Conservation (phyloP, 129 eudicot species). For the Apium graveolens region DNA sequence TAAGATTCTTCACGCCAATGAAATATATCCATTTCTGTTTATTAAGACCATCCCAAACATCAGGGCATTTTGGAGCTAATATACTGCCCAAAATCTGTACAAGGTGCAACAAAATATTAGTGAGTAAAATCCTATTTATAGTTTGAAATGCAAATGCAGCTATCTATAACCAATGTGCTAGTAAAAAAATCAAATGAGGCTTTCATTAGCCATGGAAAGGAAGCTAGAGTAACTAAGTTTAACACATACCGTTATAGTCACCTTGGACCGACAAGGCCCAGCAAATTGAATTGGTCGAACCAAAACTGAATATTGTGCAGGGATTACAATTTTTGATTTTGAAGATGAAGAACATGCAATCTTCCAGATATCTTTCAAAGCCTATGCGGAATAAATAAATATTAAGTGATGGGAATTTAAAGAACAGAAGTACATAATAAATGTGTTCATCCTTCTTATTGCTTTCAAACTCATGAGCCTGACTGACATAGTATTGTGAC, state of each 20-base stretch:
- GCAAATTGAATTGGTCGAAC: constrained; percentile 54
- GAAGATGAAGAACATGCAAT: constrained; percentile 55
- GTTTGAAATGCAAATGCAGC: not conserved
- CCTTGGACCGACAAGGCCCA: constrained; percentile 60
- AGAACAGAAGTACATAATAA: not conserved
- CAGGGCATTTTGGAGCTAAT: constrained; percentile 73
- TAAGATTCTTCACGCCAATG: constrained; percentile 50
- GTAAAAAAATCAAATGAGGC: not conserved
- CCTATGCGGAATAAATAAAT: constrained; percentile 25
- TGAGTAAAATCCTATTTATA: not conserved
- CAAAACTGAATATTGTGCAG: constrained; percentile 30
- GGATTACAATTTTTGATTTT: constrained; percentile 46
- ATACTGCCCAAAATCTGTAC: constrained; percentile 58
- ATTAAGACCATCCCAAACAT: constrained; percentile 57
- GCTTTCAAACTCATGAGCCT: not conserved
- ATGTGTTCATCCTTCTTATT: not conserved
- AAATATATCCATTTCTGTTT: constrained; percentile 81
- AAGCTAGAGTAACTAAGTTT: not conserved
- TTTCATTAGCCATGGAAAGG: not conserved
- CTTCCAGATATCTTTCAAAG: constrained; percentile 58
- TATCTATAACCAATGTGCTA: not conserved
- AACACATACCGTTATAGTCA: constrained; percentile 50
- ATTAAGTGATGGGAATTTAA: not conserved
- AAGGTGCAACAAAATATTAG: not conserved
- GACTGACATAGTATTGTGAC: not conserved